Conservation (phyloP, 2,329 filamentous ascomycete genomes). For the Akanthomyces muscarius region DNA sequence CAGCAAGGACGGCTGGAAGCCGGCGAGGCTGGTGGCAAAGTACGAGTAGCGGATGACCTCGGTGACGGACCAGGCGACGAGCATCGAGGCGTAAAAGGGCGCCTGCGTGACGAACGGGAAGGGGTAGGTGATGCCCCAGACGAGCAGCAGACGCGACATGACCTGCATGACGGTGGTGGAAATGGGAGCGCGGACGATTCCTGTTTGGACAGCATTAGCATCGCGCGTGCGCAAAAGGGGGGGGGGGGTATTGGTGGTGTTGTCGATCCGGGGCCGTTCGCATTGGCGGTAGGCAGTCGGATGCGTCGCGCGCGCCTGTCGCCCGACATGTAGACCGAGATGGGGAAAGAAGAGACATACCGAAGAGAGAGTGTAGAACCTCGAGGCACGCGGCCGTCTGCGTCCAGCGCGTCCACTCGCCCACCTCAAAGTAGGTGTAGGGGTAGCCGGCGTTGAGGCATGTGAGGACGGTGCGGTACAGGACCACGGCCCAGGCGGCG, state of each 20-base stretch:
- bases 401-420: conserved; percentile 69
- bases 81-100: conserved; percentile 69
- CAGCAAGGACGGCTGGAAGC: conserved; percentile 59
- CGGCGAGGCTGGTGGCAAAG: conserved; percentile 71
- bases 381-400: conserved; percentile 83
- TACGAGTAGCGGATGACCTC: conserved; percentile 92
- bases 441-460: conserved; percentile 52
- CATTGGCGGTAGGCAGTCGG: background rate
- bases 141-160: conserved; percentile 76
- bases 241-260: background rate
- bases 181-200: conserved; percentile 80
- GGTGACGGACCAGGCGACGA: conserved; percentile 82
- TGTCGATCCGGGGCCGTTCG: background rate
- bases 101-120: conserved; percentile 65
- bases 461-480: conserved; percentile 60
- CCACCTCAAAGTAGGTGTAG: conserved; percentile 58
- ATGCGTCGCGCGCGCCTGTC: too few species aligned
- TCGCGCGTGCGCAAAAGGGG: background rate
- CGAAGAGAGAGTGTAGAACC: conserved; percentile 72
- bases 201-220: conserved; percentile 37
- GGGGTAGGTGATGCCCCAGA: conserved; percentile 75
- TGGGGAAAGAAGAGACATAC: conserved; percentile 44
- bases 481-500: conserved; percentile 71
- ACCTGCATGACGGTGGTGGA: conserved; percentile 89
- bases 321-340: background rate